Conservation (phyloP, 345 rosid species). For the Boechera divaricarpa region DNA sequence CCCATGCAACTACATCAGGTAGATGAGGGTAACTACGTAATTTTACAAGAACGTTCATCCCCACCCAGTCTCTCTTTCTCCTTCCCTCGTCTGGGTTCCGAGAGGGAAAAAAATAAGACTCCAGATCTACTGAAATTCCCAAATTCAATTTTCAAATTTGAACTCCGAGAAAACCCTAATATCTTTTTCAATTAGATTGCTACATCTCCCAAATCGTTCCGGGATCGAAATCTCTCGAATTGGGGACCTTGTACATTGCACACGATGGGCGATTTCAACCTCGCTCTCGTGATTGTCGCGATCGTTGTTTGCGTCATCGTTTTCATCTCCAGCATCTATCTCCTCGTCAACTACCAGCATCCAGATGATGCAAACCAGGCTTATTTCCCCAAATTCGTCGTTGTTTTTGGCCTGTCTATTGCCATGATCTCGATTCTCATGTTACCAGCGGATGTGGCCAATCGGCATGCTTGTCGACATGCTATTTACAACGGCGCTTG, state of each 20-base stretch:
- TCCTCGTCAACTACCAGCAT: slow-evolving; percentile 97
- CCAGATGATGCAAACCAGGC: slow-evolving; percentile 99
- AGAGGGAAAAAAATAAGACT: slow-evolving; percentile 28
- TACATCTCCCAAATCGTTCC: slow-evolving; percentile 29
- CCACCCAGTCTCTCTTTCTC: slow-evolving; percentile 30
- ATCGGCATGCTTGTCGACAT: slow-evolving; percentile 95
- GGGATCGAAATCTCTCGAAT: slow-evolving; percentile 40
- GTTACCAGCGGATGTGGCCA: slow-evolving; percentile 99
- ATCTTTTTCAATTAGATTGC: slow-evolving; percentile 19
- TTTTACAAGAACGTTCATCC: slow-evolving; percentile 23
- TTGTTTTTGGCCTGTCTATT: slow-evolving; percentile 86
- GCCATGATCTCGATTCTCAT: slow-evolving; percentile 92
- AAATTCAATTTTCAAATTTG: slow-evolving; percentile 26
- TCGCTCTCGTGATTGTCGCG: slow-evolving; percentile 98
- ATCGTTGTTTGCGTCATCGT: slow-evolving; percentile 87
- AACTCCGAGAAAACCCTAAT: slow-evolving; percentile 30
- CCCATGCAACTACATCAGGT: background rate
- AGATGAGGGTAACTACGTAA: slow-evolving; percentile 29
- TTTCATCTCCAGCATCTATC: slow-evolving; percentile 86
- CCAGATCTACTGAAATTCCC: slow-evolving; percentile 49
- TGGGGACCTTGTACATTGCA: slow-evolving; percentile 10
- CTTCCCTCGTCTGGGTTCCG: slow-evolving; percentile 35
- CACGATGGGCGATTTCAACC: slow-evolving; percentile 97
- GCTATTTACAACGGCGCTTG: slow-evolving; percentile 97
- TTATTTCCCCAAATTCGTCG: slow-evolving; percentile 95